Base-by-base conservation (phyloP, 805 yeast species). In the Saccharomycopsis sp. region DNA sequence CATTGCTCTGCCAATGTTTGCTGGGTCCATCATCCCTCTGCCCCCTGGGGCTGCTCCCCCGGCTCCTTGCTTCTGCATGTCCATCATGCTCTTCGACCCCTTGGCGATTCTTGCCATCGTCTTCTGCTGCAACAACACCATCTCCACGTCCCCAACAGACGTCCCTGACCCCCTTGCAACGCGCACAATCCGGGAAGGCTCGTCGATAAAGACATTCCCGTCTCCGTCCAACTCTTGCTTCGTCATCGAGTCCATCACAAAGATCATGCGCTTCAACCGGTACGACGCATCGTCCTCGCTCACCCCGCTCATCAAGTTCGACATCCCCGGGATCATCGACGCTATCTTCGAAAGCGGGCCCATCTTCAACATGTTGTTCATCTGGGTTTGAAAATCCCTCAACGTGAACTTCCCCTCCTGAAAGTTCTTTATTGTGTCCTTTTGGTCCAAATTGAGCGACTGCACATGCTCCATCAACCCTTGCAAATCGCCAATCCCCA, bases 141-240 rank as follows among this genome's bases (percentile, higher is more conserved):
- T 85, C 59, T 89, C 96, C 21, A 89, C 95, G 51, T 89, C 97
- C 5, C 85, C 75, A 0, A 82, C 95, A 2, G 92, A 66, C 18
- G 96, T 85, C 17, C 97, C 98, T 2, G 95, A 79, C 6, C 98
- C 98, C 50, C 84, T 71, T 0, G 97, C 97, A 4, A 89, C 89
- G 53, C 98, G 71, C 4, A 87, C 74, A 38, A 89, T 75, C 59
- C 98, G 73, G 34, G 79, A 69, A 4, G 97, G 97, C 60, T 88
- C 77, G 39, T 78, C 76, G 29, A 73, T 68, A 59, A 89, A 86
- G 16, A 83, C 62, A 46, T 75, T 66, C 1, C 97, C 97, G 59
- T 89, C 97, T 49, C 85, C 74, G 53, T 86, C 95, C 46, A 89
- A 71, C 64, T 89, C 98, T 54, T 80, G 68, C 50, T 78, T 79